Conservation (phyloP, 495 filamentous ascomycete species). For the Aspergillus bertholletiae region DNA sequence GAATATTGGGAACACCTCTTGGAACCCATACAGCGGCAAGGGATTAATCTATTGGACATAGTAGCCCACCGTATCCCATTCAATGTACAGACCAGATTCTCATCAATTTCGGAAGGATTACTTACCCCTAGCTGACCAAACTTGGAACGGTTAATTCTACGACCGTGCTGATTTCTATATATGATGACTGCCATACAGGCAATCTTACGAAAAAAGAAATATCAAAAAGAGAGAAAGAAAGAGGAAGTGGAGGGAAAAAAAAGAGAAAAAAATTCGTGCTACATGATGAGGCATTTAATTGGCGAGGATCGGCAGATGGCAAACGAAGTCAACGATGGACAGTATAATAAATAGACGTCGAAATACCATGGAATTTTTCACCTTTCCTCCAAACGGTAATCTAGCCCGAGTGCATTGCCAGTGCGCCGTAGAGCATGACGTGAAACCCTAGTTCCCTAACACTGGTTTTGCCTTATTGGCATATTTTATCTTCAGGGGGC, state of each 20-base stretch:
- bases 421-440: too few species aligned
- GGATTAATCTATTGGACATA: conserved; percentile 78
- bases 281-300: not conserved
- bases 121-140: conserved; percentile 51
- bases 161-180: not conserved
- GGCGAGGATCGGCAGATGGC: not conserved
- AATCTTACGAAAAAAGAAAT: not conserved
- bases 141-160: conserved; percentile 1
- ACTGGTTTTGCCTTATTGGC: too few species aligned
- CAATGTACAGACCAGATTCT: conserved; percentile 67
- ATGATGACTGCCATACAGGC: not conserved
- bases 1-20: conserved; percentile 78
- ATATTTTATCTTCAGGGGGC: not conserved
- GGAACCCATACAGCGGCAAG: conserved; percentile 60
- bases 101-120: conserved; percentile 48
- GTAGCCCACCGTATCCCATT: conserved; percentile 71
- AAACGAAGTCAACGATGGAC: too few species aligned
- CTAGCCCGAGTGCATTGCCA: not conserved
- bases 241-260: too few species aligned
- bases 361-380: too few species aligned
- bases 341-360: too few species aligned
- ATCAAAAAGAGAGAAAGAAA: not conserved
- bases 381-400: not conserved
- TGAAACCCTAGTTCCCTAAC: too few species aligned
- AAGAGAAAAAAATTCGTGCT: too few species aligned